Conservation (phyloP, 345 rosid genomes). For the Hypericum androsaemum region DNA sequence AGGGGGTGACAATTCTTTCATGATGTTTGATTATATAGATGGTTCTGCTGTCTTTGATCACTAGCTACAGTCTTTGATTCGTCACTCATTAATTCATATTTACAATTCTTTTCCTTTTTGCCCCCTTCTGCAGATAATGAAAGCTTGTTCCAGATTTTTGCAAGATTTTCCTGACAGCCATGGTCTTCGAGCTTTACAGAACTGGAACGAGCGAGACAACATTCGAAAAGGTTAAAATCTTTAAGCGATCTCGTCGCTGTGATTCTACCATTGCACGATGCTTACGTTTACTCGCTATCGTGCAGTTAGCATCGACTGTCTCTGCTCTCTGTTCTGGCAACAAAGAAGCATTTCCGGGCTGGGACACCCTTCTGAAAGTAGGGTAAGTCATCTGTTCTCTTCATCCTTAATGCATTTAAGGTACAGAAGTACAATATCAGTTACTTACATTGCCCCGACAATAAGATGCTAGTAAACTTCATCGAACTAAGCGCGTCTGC, state of each 20-base stretch:
- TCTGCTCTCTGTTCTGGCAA: slow-evolving; percentile 65
- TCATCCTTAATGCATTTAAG: no score
- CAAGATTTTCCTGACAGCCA: slow-evolving; percentile 83
- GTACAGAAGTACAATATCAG: no score
- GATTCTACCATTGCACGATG: no score
- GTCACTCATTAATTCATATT: no score
- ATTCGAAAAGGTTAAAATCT: slow-evolving; percentile 58
- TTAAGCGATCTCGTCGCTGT: not conserved
- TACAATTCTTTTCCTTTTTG: not conserved
- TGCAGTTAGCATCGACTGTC: slow-evolving; percentile 61
- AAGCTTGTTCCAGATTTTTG: slow-evolving; percentile 50
- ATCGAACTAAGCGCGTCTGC: no score
- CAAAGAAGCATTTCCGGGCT: slow-evolving; percentile 79
- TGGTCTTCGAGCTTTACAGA: slow-evolving; percentile 89
- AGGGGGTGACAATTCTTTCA: no score
- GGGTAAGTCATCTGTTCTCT: slow-evolving; percentile 35
- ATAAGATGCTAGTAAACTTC: no score
- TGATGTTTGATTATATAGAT: no score
- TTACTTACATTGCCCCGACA: no score
- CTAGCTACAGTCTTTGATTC: no score
- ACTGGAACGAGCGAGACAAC: slow-evolving; percentile 87
- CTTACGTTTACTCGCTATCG: not conserved
- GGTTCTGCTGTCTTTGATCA: no score
- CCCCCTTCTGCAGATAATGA: slow-evolving; percentile 51
- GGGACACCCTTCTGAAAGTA: slow-evolving; percentile 72